phyloP scores from a whole-genome alignment of 2,329 filamentous ascomycete species.

The Chaetoscypha palmicola region DNA sequence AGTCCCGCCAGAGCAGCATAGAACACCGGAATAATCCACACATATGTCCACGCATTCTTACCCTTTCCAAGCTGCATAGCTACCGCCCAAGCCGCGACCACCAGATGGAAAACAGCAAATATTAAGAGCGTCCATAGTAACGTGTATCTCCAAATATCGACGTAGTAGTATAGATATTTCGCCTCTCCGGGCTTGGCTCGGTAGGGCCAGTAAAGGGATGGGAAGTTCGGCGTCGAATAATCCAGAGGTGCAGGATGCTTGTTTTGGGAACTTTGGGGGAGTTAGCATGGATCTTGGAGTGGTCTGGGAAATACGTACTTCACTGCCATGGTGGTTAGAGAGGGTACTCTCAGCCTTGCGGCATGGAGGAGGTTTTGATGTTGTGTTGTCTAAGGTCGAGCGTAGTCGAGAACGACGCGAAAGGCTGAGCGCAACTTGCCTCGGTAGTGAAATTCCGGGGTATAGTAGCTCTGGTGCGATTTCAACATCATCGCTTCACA shows the following conservation, averaged over 20 bases:
- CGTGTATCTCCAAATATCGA: slow-evolving; percentile 64
- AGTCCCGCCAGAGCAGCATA: slow-evolving; percentile 54
- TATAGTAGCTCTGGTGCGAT: no score
- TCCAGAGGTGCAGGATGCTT: slow-evolving; percentile 34
- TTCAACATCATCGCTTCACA: no score
- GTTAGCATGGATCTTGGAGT: neutral
- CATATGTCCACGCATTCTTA: slow-evolving; percentile 30
- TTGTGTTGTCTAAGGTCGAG: neutral
- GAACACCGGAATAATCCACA: slow-evolving; percentile 53
- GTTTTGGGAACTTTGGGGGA: slow-evolving; percentile 18
- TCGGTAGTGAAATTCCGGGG: slow-evolving; percentile 8
- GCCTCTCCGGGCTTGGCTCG: slow-evolving; percentile 37
- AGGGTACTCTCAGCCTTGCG: slow-evolving; percentile 6
- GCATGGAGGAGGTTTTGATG: neutral
- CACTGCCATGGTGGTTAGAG: slow-evolving; percentile 11
- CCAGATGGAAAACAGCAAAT: slow-evolving; percentile 51
- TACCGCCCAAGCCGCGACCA: slow-evolving; percentile 53
- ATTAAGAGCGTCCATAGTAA: slow-evolving; percentile 62
- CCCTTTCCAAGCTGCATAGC: slow-evolving; percentile 44
- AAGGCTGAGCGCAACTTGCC: slow-evolving; percentile 8
- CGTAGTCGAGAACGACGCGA: neutral
- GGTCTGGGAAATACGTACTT: slow-evolving; percentile 13
- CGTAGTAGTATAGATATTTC: slow-evolving; percentile 49
- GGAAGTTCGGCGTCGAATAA: slow-evolving; percentile 56
- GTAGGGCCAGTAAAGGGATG: slow-evolving; percentile 59